Conservation (phyloP, 2,329 filamentous ascomycete species). For the Emergomyces orientalis region DNA sequence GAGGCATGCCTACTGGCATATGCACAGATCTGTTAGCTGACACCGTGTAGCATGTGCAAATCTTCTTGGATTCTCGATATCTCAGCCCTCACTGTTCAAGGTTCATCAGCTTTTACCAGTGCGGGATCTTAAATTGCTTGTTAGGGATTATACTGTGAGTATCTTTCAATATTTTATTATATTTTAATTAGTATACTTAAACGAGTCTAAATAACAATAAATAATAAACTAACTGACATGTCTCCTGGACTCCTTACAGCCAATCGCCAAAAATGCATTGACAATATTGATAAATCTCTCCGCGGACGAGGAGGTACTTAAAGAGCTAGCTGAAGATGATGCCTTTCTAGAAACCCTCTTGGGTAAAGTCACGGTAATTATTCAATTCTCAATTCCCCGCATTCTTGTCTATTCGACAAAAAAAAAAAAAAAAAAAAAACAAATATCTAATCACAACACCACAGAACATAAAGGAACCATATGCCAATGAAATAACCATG, state of each 20-base stretch:
- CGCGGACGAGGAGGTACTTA: conserved; percentile 66
- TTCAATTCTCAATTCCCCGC: conserved; percentile 9
- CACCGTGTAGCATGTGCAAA: conserved; percentile 63
- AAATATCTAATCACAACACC: background rate
- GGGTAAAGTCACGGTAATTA: conserved; percentile 62
- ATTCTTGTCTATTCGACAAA: background rate
- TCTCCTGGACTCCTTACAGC: conserved; percentile 38
- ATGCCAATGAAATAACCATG: conserved; percentile 81
- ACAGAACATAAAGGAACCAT: conserved; percentile 54
- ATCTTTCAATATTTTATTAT: background rate
- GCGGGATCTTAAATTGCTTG: conserved; percentile 75
- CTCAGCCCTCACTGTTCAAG: conserved; percentile 76
- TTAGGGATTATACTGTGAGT: conserved; percentile 71
- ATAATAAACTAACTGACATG: conserved; percentile 5
- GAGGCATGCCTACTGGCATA: background rate
- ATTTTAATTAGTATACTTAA: background rate
- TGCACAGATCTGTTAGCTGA: conserved; percentile 11
- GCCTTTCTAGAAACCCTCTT: conserved; percentile 69
- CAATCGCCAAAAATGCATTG: conserved; percentile 86
- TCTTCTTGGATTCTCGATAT: conserved; percentile 71
- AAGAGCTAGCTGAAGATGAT: conserved; percentile 65
- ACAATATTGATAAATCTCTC: conserved; percentile 74
- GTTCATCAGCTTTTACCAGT: conserved; percentile 65
- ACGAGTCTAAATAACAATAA: background rate
- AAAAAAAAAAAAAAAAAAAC: background rate